Conservation (phyloP, 805 yeast genomes). For the Cyberlindnera veronae region DNA sequence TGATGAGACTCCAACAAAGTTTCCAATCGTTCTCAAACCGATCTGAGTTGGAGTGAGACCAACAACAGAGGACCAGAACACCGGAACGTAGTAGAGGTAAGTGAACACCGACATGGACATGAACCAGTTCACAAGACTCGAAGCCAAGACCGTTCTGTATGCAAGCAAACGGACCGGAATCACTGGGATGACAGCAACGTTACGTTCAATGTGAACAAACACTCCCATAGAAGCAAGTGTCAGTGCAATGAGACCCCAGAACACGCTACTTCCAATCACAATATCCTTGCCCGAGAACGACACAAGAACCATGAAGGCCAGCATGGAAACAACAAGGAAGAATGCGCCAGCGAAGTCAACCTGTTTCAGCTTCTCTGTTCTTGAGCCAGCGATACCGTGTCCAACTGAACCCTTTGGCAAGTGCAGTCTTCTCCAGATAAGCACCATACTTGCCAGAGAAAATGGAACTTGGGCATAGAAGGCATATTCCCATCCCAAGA, state of each 20-base stretch:
- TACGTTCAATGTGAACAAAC: constrained; percentile 44
- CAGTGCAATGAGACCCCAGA: constrained; percentile 32
- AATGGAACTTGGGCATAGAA: constrained; percentile 53
- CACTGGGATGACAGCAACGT: constrained; percentile 52
- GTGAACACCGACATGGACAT: constrained; percentile 66
- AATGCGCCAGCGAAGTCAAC: constrained; percentile 68
- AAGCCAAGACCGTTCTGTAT: constrained; percentile 57
- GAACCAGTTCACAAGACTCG: constrained; percentile 64
- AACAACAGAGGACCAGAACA: constrained; percentile 55
- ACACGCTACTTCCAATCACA: constrained; percentile 42
- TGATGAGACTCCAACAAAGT: constrained; percentile 61
- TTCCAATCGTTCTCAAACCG: constrained; percentile 52
- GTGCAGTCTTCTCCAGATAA: constrained; percentile 36
- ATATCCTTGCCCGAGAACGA: constrained; percentile 61
- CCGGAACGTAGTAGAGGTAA: constrained; percentile 65
- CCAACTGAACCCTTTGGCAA: constrained; percentile 52
- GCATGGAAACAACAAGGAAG: constrained; percentile 53
- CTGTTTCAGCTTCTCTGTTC: constrained; percentile 44
- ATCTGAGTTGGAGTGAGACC: constrained; percentile 51
- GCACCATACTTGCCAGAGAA: constrained; percentile 37
- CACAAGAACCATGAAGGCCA: constrained; percentile 59
- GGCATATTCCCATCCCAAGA: constrained; percentile 65
- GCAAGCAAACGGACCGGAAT: constrained; percentile 55
- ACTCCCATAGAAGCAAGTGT: constrained; percentile 32
- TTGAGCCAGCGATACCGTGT: constrained; percentile 43